Conservation (phyloP, 257 asterid species). For the Anisodus tanguticus region DNA sequence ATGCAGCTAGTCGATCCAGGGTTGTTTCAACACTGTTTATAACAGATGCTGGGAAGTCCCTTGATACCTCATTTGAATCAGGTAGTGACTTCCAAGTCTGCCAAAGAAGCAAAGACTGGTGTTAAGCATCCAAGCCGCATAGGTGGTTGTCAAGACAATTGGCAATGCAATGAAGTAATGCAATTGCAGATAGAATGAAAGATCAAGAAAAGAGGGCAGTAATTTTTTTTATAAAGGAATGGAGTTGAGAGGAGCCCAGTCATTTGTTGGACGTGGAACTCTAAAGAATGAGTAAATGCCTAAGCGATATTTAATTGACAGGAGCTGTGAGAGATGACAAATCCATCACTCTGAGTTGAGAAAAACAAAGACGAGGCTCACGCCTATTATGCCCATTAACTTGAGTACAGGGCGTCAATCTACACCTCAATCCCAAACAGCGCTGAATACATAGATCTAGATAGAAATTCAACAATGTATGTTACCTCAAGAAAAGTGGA, state of each 20-base stretch:
- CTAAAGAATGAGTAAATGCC: background rate
- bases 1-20: constrained; percentile 69
- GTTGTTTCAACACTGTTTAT: constrained; percentile 70
- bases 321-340: background rate
- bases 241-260: background rate
- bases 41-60: constrained; percentile 76
- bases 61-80: constrained; percentile 84
- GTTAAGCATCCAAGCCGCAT: background rate
- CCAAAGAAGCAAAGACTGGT: background rate
- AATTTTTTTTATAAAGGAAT: background rate
- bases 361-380: background rate
- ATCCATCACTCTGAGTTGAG: background rate
- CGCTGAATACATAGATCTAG: background rate
- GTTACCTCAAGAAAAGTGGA: constrained; percentile 84
- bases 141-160: background rate
- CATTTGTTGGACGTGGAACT: background rate
- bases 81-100: constrained; percentile 99
- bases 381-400: background rate
- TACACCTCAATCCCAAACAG: background rate
- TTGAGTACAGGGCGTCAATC: background rate
- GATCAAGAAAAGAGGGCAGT: background rate
- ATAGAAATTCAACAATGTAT: constrained; percentile 4
- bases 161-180: background rate
- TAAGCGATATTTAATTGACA: background rate
- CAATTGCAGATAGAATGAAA: background rate